phyloP scores from a whole-genome alignment of 139 green algal genomes.

The Zygnema circumcarinatum region DNA sequence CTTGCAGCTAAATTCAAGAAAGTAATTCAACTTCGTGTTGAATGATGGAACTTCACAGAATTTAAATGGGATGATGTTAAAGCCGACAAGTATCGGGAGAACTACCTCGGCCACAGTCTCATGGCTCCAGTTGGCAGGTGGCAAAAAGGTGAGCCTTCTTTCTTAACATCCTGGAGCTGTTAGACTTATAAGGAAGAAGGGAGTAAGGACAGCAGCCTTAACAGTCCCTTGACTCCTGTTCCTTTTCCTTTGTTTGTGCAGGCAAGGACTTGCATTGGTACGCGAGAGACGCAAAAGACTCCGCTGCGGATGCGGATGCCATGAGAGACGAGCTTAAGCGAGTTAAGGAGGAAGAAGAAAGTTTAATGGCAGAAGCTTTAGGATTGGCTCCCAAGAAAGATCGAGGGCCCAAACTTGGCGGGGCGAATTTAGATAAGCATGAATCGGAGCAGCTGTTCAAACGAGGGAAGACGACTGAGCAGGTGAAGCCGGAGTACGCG shows the following conservation, averaged over 20 bases:
- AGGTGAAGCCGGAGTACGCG: slow-evolving; percentile 1
- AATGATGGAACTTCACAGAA: slow-evolving; percentile 23
- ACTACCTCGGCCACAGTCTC: slow-evolving; percentile 62
- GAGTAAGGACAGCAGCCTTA: not conserved
- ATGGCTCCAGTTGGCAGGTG: slow-evolving; percentile 64
- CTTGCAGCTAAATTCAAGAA: too few species aligned
- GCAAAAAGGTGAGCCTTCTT: slow-evolving; percentile 62
- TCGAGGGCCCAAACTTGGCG: not conserved
- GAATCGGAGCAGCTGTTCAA: slow-evolving; percentile 48
- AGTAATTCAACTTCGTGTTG: not conserved
- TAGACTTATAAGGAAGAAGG: not conserved
- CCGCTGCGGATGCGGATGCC: slow-evolving; percentile 21
- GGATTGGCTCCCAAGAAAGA: slow-evolving; percentile 9
- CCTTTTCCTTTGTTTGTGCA: too few species aligned
- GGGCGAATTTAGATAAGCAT: slow-evolving; percentile 33
- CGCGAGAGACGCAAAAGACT: slow-evolving; percentile 23
- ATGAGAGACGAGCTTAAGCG: not conserved
- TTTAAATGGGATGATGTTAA: slow-evolving; percentile 67
- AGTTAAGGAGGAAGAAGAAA: slow-evolving; percentile 43
- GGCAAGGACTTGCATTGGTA: slow-evolving; percentile 65
- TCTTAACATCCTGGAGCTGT: not conserved
- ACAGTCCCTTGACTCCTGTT: too few species aligned
- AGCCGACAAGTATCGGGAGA: slow-evolving; percentile 59
- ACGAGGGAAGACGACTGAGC: not conserved
- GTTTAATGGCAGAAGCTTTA: slow-evolving; percentile 33